phyloP scores from a whole-genome alignment of 495 filamentous ascomycete species.

The Neurospora pannonica region DNA sequence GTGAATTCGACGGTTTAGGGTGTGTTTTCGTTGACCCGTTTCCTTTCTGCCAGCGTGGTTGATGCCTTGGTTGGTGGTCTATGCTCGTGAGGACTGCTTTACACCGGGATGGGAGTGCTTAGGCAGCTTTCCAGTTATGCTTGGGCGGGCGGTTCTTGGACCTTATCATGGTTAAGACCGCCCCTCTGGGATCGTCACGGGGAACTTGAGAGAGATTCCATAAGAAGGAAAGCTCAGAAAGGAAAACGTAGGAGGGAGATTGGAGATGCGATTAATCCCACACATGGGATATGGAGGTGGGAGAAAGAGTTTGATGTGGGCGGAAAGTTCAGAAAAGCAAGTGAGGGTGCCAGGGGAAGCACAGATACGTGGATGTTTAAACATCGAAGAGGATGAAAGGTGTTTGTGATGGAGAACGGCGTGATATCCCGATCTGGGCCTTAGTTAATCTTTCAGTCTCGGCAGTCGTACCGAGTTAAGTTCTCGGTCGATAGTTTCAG shows the following conservation, averaged over 20 bases:
- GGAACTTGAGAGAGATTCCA: background rate
- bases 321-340: background rate
- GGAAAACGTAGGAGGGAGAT: background rate
- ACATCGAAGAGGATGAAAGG: background rate
- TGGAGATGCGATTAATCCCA: background rate
- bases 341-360: too few species aligned
- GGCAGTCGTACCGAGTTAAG: background rate
- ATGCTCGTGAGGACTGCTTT: background rate
- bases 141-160: background rate
- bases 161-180: background rate
- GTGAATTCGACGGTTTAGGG: background rate
- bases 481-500: too few species aligned
- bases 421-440: too few species aligned
- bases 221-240: background rate
- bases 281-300: background rate
- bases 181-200: background rate
- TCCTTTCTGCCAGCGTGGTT: background rate
- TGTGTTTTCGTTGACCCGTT: background rate
- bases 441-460: too few species aligned
- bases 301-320: background rate
- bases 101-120: background rate
- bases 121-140: background rate
- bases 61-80: background rate
- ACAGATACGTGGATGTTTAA: background rate
- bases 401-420: too few species aligned